These are phyloP conservation scores for Sclerotiophoma versabilis DNA, from an alignment of 2,329 filamentous ascomycete species.

Conservation along the genomic window DNA sequence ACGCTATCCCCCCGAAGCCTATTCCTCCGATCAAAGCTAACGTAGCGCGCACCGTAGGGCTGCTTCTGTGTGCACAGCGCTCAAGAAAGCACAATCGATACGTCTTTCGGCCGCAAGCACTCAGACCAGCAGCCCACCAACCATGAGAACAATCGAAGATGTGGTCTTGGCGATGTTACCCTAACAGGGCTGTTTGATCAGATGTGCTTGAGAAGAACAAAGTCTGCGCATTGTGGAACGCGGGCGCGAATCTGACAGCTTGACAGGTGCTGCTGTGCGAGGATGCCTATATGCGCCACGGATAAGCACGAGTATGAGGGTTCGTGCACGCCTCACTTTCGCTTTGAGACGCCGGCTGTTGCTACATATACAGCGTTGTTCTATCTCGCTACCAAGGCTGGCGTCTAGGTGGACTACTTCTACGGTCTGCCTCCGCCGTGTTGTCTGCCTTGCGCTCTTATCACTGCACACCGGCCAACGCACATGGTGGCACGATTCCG, in stretches of 20 bases:
- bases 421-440: not conserved
- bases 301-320: not conserved
- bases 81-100: not conserved
- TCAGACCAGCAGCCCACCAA: not conserved
- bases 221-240: slow-evolving; percentile 8
- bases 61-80: not conserved
- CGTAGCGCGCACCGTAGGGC: not conserved
- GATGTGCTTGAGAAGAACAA: slow-evolving; percentile 18
- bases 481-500: slow-evolving; percentile 10
- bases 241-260: slow-evolving; percentile 26
- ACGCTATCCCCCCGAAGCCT: not conserved
- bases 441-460: not conserved
- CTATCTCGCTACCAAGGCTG: not conserved
- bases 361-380: not conserved
- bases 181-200: slow-evolving; percentile 16
- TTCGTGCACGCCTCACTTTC: not conserved
- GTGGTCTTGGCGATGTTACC: slow-evolving; percentile 4
- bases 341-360: not conserved
- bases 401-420: not conserved
- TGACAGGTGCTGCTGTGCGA: slow-evolving; percentile 37
- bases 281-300: slow-evolving; percentile 3
- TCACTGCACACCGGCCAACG: slow-evolving; percentile 5
- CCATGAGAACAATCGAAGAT: not conserved
- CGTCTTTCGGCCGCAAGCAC: not conserved
- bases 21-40: not conserved